A percentile compares a stretch with the other conserved stretches of the same genome.
Evolutionary conservation across 225 moss, liverwort and hornwort species (phyloP).

Genomic region (Climacium dendroides): DNA sequence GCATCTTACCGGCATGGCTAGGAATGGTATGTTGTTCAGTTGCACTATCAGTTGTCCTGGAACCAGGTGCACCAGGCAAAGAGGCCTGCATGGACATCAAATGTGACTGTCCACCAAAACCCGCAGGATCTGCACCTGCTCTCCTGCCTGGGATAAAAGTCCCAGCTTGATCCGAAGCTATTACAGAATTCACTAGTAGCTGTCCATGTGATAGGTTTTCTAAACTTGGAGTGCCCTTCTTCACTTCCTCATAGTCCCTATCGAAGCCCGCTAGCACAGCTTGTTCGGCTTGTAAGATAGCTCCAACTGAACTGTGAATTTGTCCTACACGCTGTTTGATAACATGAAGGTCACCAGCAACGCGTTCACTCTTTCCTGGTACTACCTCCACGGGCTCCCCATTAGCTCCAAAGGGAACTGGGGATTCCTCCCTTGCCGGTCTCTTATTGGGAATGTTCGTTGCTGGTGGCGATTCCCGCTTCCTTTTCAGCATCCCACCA

Average conservation of each 20-base stretch:
- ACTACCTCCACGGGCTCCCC: constrained; percentile 55
- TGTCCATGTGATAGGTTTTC: constrained; percentile 61
- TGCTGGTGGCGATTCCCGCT: constrained; percentile 9
- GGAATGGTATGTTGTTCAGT: constrained; percentile 32
- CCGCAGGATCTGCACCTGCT: constrained; percentile 37
- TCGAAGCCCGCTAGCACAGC: constrained; percentile 25
- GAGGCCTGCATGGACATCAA: neutral
- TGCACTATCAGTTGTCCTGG: neutral
- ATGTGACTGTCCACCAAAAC: constrained; percentile 18
- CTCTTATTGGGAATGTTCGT: constrained; percentile 18
- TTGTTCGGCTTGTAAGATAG: constrained; percentile 48
- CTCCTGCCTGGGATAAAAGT: constrained; percentile 10
- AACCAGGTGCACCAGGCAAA: neutral
- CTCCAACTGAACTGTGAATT: constrained; percentile 45
- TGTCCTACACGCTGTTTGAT: constrained; percentile 47
- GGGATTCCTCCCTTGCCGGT: constrained; percentile 17
- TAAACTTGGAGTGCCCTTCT: constrained; percentile 29
- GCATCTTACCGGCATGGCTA: constrained; percentile 43
- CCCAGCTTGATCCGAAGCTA: constrained; percentile 3
- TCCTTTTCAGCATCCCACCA: constrained; percentile 37
- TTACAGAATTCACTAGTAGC: constrained; percentile 26
- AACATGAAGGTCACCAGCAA: constrained; percentile 33
- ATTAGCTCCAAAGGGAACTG: constrained; percentile 32
- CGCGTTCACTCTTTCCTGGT: constrained; percentile 36
- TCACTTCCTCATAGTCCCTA: constrained; percentile 33